Evolutionary conservation across 768 basidiomycete genomes (phyloP).

Genomic region (Chlorophyllum brunneum): DNA sequence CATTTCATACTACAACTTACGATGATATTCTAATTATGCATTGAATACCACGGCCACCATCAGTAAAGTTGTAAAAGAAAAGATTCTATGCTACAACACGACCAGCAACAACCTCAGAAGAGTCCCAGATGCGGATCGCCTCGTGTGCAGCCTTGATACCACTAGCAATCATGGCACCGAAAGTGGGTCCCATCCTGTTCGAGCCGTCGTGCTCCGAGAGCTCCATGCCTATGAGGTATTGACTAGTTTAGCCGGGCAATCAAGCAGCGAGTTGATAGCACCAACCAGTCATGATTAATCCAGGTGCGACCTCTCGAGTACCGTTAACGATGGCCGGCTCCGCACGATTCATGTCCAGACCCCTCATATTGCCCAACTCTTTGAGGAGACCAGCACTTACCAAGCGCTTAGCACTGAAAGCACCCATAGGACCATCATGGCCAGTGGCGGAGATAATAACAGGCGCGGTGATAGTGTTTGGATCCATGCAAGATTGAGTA

Average conservation of each 20-base stretch:
- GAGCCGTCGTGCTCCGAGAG: slow-evolving; percentile 77
- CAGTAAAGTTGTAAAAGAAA: no score
- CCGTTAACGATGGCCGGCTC: slow-evolving; percentile 78
- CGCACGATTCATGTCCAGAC: slow-evolving; percentile 78
- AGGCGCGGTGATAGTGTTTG: slow-evolving; percentile 79
- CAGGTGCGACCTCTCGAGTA: slow-evolving; percentile 73
- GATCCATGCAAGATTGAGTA: slow-evolving; percentile 77
- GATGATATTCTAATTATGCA: no score
- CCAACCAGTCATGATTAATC: slow-evolving; percentile 69
- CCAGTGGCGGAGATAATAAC: slow-evolving; percentile 70
- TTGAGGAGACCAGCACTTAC: slow-evolving; percentile 72
- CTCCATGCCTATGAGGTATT: slow-evolving; percentile 60
- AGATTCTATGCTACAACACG: slow-evolving; percentile 47
- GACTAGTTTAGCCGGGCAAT: not conserved
- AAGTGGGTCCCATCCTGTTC: slow-evolving; percentile 76
- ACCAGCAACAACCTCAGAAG: slow-evolving; percentile 47
- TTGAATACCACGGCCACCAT: no score
- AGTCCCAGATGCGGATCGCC: slow-evolving; percentile 50
- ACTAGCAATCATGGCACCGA: slow-evolving; percentile 77
- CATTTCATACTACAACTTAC: no score
- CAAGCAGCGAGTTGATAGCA: slow-evolving; percentile 7
- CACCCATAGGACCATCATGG: slow-evolving; percentile 78
- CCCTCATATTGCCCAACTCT: slow-evolving; percentile 76
- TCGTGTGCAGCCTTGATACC: slow-evolving; percentile 71
- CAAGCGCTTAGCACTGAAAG: slow-evolving; percentile 76